These are phyloP conservation scores for Dioscorea dumetorum DNA, from an alignment of 106 monocot genomes.

Conservation along the genomic window DNA sequence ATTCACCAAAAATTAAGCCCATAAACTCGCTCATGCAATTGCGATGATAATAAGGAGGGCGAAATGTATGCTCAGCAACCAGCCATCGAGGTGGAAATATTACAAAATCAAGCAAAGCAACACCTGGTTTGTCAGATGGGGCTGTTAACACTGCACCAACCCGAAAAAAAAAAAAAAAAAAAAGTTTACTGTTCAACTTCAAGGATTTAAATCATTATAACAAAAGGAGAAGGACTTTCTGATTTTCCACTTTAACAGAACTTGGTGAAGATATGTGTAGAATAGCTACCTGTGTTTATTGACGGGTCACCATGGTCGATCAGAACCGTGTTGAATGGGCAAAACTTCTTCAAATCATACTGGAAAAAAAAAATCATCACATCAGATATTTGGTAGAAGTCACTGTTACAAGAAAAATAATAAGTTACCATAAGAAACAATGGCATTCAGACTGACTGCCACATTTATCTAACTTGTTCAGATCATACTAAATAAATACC, in stretches of 20 bases:
- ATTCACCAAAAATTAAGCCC: conserved; percentile 85
- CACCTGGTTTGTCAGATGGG: conserved; percentile 80
- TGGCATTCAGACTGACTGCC: too few relatives aligned
- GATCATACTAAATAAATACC: too few relatives aligned
- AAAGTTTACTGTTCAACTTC: too few relatives aligned
- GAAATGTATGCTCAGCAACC: conserved; percentile 92
- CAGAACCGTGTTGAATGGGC: conserved; percentile 89
- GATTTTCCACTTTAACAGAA: too few relatives aligned
- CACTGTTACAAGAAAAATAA: too few relatives aligned
- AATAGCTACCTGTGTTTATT: conserved; percentile 70
- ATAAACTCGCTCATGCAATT: conserved; percentile 99
- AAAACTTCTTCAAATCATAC: conserved; percentile 94
- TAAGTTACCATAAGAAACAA: too few relatives aligned
- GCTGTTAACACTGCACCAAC: conserved; percentile 80
- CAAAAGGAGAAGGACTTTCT: too few relatives aligned
- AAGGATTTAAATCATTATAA: too few relatives aligned
- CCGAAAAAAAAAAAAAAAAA: not conserved
- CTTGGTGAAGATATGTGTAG: too few relatives aligned
- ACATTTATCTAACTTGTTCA: too few relatives aligned
- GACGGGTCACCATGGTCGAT: conserved; percentile 97
- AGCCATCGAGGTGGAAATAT: conserved; percentile 92
- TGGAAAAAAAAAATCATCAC: conserved; percentile 20
- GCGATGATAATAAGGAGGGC: conserved; percentile 97
- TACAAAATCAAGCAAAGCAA: conserved; percentile 94
- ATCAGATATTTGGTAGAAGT: too few relatives aligned